Evolutionary conservation across 1,284 basidiomycete species (phyloP).

Genomic region (Crucibulum parvulum): DNA sequence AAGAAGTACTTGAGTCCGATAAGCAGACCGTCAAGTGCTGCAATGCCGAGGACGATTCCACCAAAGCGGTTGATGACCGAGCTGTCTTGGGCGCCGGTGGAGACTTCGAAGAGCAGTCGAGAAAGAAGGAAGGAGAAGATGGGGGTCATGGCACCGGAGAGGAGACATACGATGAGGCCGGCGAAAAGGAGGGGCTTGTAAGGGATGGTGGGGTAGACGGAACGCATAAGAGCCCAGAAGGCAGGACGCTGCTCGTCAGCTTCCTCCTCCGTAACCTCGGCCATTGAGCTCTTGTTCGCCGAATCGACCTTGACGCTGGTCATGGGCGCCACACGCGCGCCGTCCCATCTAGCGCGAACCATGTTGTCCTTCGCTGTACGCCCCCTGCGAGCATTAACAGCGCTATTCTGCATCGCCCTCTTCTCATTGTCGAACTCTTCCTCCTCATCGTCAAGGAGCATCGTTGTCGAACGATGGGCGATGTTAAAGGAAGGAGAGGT

Average conservation of each 20-base stretch:
- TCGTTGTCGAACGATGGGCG: constrained; percentile 21
- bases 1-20: constrained; percentile 31
- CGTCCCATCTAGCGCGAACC: constrained; percentile 31
- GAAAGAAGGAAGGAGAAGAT: constrained; percentile 92
- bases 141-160: constrained; percentile 83
- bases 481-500: constrained; percentile 51
- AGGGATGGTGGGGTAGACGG: no score
- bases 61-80: constrained; percentile 74
- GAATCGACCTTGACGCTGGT: no score
- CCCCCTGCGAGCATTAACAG: constrained; percentile 35
- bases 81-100: constrained; percentile 68
- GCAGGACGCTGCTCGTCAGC: no score
- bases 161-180: constrained; percentile 60
- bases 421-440: constrained; percentile 44
- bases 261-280: no score
- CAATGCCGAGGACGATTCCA: constrained; percentile 75
- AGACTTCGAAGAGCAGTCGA: constrained; percentile 81
- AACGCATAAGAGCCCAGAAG: no score
- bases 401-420: constrained; percentile 44
- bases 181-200: no score
- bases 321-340: constrained; percentile 20
- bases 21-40: constrained; percentile 83
- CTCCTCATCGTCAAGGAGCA: constrained; percentile 1
- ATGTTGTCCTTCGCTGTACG: constrained; percentile 16
- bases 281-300: no score